Evolutionary conservation across 1,284 basidiomycete genomes (phyloP), one percentile per base, ranked within the genome.

Genomic region (Cerioporus squamosus): DNA sequence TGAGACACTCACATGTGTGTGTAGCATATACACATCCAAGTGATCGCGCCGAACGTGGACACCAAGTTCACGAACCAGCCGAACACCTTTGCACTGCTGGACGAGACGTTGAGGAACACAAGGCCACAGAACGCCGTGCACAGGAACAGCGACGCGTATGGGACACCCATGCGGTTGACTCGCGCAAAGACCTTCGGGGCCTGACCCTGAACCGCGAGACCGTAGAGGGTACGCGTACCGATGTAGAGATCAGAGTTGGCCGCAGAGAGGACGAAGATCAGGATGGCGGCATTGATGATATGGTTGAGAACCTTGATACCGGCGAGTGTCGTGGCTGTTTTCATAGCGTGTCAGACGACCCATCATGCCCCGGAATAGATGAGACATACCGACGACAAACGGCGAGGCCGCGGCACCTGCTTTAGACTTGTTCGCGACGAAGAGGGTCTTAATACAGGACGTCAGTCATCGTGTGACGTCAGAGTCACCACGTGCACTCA

Each of bases 201-300:
- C 60, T 89, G 86, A 5, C 86, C 84, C 47, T 85, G 83, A 48
- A 87, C 78, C 1, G 89, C 84, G 43, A 93, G 79, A 44, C 85
- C 87, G 65, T 90, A 87, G 20, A 90, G 74, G 7, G 84, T 86
- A 58, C 88, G 79, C 22, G 84, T 85, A 23, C 82, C 81, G 38
- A 85, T 85, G 71, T 88, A 93, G 29, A 91, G 74, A 66, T 86
- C 84, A 23, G 85, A 85, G 61, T 85, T 83, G 9, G 85, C 88
- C 17, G 90, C 87, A 42, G 86, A 89, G 72, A 88, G 81, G 9
- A 91, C 89, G 65, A 89, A 89, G 55, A 89, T 79, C 44, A 94
- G 76, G 62, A 94, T 87, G 26, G 80, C 83, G n/a, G 85, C 88
- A 66, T 93, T 93, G 74, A 91, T 84, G 71, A 86, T 79, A 63